Conservation (phyloP, 805 yeast genomes). For the Lipomyces lipofer region DNA sequence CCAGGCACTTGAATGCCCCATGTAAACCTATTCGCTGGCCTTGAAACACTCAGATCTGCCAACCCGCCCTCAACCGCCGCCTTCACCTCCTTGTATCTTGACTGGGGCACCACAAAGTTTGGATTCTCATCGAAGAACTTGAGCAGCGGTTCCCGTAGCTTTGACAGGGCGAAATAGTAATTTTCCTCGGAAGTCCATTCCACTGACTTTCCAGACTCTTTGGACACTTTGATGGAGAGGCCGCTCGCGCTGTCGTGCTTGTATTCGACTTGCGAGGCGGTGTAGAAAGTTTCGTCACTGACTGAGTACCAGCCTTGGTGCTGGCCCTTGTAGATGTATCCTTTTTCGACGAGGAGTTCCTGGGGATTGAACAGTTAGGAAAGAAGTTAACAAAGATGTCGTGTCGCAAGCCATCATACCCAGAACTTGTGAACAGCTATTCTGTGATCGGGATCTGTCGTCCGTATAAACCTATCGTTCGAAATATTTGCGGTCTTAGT, state of each 20-base stretch:
- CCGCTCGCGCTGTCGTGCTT: conserved; percentile 38
- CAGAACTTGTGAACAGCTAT: conserved; percentile 68
- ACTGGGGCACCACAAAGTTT: conserved; percentile 63
- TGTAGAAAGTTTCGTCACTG: conserved; percentile 91
- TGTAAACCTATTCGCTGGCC: conserved; percentile 71
- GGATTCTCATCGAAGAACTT: conserved; percentile 51
- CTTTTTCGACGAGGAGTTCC: conserved; percentile 53
- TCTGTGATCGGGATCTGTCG: conserved; percentile 82
- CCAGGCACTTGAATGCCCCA: conserved; percentile 94
- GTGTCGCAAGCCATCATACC: conserved; percentile 42
- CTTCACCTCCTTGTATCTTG: conserved; percentile 55
- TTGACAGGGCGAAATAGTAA: conserved; percentile 76
- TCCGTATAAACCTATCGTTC: conserved; percentile 79
- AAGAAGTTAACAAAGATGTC: no score
- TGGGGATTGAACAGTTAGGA: no score
- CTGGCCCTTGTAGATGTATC: conserved; percentile 73
- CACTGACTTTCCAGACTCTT: conserved; percentile 78
- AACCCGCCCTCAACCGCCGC: conserved; percentile 55
- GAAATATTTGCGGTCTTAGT: conserved; percentile 59
- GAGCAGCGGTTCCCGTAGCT: conserved; percentile 58
- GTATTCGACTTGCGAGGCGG: conserved; percentile 69
- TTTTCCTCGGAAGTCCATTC: conserved; percentile 74
- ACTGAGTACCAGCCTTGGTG: conserved; percentile 95
- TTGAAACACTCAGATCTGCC: conserved; percentile 77
- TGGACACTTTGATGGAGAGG: conserved; percentile 38